Conservation (phyloP, 345 rosid species). For the Populus euphratica region DNA sequence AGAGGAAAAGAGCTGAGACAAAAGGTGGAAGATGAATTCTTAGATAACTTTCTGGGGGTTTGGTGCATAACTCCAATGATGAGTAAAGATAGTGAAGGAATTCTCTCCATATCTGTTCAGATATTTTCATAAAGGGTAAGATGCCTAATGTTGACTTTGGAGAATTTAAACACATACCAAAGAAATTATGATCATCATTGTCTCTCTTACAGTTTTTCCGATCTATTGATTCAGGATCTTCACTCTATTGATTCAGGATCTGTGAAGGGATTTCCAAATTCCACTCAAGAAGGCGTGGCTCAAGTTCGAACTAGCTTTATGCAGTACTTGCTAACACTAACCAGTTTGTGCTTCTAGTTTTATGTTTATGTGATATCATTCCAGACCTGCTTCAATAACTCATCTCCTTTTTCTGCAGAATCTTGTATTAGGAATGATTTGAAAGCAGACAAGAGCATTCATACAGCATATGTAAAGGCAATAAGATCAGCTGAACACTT, state of each 20-base stretch:
- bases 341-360: background rate
- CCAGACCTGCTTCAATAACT: background rate
- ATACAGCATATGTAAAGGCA: constrained; percentile 58
- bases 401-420: constrained; percentile 33
- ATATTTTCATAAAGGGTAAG: too few relatives aligned
- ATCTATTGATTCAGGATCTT: constrained; percentile 72
- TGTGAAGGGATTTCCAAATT: constrained; percentile 62
- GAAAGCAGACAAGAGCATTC: constrained; percentile 68
- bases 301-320: constrained; percentile 35
- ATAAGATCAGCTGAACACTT: constrained; percentile 74
- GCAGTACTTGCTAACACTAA: background rate
- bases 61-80: background rate
- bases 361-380: background rate
- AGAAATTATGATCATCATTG: background rate
- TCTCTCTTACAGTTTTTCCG: constrained; percentile 48
- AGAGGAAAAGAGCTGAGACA: too few relatives aligned
- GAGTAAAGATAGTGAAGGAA: background rate
- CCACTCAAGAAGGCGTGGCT: constrained; percentile 38
- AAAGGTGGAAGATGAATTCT: background rate
- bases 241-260: constrained; percentile 72
- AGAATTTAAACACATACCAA: too few relatives aligned
- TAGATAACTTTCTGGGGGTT: background rate
- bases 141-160: too few relatives aligned
- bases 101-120: background rate
- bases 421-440: constrained; percentile 57